These are phyloP conservation scores for Aspergillus sparsus DNA, from an alignment of 495 filamentous ascomycete genomes.

Conservation along the genomic window DNA sequence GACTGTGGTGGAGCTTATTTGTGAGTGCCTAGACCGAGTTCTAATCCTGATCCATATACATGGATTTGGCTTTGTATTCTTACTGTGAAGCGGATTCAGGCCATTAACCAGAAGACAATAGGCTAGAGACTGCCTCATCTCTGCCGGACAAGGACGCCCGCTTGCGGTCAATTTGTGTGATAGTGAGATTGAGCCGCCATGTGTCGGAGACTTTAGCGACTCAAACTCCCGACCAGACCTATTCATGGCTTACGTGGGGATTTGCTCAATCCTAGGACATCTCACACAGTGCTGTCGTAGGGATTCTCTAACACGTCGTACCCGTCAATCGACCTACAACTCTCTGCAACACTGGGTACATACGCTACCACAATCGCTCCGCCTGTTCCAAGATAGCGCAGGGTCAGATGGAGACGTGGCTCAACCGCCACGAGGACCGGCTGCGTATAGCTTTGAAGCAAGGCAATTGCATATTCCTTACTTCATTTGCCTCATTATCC, in stretches of 20 bases:
- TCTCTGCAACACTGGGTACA: conserved; percentile 27
- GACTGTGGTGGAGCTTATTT: conserved; percentile 34
- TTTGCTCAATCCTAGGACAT: conserved; percentile 29
- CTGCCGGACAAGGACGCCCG: conserved; percentile 31
- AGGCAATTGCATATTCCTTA: conserved; percentile 30
- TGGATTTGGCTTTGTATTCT: no score
- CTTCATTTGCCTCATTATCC: conserved; percentile 28
- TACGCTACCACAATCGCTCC: conserved; percentile 22
- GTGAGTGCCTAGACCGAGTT: conserved; percentile 15
- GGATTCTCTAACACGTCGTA: conserved; percentile 23
- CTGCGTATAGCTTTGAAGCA: conserved; percentile 27
- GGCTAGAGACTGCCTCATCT: conserved; percentile 33
- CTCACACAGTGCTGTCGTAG: conserved; percentile 27
- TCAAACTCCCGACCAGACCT: conserved; percentile 21
- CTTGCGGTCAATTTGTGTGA: conserved; percentile 28
- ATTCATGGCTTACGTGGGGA: conserved; percentile 30
- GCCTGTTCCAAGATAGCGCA: conserved; percentile 17
- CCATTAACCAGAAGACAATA: neutral
- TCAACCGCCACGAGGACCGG: neutral
- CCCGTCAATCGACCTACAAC: conserved; percentile 25
- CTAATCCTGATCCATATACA: no score
- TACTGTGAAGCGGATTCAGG: no score
- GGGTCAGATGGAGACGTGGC: neutral
- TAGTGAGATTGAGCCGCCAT: conserved; percentile 26
- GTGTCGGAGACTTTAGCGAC: conserved; percentile 26